Evolutionary conservation across 1,284 basidiomycete species (phyloP).

Genomic region (Cutaneotrichosporon sp.): DNA sequence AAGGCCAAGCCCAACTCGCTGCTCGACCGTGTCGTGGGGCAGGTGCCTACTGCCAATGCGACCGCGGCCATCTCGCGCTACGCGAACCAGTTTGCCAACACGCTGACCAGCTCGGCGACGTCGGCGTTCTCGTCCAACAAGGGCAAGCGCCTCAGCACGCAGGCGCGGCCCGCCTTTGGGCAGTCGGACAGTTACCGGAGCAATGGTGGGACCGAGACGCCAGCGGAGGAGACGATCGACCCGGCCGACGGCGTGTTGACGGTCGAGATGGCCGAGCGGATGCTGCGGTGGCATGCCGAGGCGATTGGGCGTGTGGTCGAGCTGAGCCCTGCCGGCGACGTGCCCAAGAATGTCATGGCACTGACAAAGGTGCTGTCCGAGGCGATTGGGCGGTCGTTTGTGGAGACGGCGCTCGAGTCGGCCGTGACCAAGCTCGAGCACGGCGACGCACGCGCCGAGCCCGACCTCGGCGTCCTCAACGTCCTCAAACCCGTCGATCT

Average conservation of each 20-base stretch:
- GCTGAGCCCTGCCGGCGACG: slow-evolving; percentile 68
- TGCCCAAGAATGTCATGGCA: slow-evolving; percentile 87
- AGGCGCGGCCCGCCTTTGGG: slow-evolving; percentile 4
- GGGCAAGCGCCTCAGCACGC: slow-evolving; percentile 10
- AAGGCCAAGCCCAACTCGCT: slow-evolving; percentile 75
- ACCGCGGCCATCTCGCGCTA: slow-evolving; percentile 59
- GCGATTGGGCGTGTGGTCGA: slow-evolving; percentile 87
- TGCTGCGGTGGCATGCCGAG: slow-evolving; percentile 95
- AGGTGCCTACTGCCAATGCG: slow-evolving; percentile 56
- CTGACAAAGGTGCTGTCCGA: slow-evolving; percentile 84
- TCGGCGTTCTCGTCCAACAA: slow-evolving; percentile 31
- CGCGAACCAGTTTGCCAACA: slow-evolving; percentile 58
- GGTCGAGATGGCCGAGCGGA: slow-evolving; percentile 72
- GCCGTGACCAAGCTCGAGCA: slow-evolving; percentile 66
- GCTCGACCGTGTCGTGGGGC: slow-evolving; percentile 82
- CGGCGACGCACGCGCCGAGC: slow-evolving; percentile 70
- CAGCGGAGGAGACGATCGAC: slow-evolving; percentile 13
- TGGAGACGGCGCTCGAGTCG: slow-evolving; percentile 87
- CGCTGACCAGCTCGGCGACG: slow-evolving; percentile 30
- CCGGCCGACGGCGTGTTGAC: slow-evolving; percentile 76
- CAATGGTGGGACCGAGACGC: slow-evolving; percentile 1
- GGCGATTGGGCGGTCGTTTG: slow-evolving; percentile 75
- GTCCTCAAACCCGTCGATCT: slow-evolving; percentile 76
- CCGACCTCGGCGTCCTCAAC: slow-evolving; percentile 64
- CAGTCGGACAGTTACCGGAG: not conserved